These are phyloP conservation scores for Vinca major DNA, from an alignment of 305 asterid species.

Conservation along the genomic window DNA sequence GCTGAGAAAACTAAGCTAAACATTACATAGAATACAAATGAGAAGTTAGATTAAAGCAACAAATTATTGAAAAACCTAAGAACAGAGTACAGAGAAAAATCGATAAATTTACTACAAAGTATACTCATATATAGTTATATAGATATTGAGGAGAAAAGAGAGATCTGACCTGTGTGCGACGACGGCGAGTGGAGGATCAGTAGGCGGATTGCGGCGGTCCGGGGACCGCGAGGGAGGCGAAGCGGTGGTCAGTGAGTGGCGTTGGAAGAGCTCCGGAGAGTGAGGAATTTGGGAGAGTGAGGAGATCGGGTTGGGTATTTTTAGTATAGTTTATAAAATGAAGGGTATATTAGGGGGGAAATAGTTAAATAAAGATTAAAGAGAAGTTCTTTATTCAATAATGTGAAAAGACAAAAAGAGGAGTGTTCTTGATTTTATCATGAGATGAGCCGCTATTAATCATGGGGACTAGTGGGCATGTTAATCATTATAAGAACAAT, in stretches of 20 bases:
- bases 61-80: not conserved
- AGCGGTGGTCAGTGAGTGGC: not conserved
- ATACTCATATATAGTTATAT: not conserved
- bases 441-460: too few species aligned
- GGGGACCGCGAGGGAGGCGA: not conserved
- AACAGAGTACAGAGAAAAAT: not conserved
- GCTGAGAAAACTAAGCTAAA: not conserved
- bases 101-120: not conserved
- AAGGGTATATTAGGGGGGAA: not conserved
- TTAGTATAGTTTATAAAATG: not conserved
- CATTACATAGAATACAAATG: not conserved
- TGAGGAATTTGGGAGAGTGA: too few species aligned
- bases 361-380: too few species aligned
- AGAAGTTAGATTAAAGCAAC: not conserved
- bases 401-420: too few species aligned
- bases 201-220: not conserved
- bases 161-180: constrained; percentile 19
- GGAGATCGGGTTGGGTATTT: not conserved
- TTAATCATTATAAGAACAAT: too few species aligned
- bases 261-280: constrained; percentile 13
- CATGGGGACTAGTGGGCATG: too few species aligned
- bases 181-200: not conserved
- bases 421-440: too few species aligned
- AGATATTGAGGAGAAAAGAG: not conserved
- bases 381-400: too few species aligned